Evolutionary conservation across 805 yeast genomes (phyloP).

Genomic region (Wickerhamiella brachini): DNA sequence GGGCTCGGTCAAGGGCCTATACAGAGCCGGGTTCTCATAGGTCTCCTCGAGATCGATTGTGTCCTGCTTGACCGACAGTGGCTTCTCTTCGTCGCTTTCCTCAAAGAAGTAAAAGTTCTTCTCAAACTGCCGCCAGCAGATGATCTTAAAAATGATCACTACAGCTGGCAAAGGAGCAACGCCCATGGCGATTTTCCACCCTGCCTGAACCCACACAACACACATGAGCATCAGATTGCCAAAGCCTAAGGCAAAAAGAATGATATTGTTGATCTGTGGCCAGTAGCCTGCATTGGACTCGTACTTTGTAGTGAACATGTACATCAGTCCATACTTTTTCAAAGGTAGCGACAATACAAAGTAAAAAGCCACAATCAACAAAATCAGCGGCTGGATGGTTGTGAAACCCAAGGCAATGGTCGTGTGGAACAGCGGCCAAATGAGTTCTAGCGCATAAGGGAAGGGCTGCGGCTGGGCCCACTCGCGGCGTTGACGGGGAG

Average conservation of each 20-base stretch:
- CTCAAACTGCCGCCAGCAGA: slow-evolving; percentile 9
- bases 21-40: slow-evolving; percentile 14
- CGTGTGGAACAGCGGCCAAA: slow-evolving; percentile 23
- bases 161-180: slow-evolving; percentile 21
- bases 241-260: slow-evolving; percentile 23
- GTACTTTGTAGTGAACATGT: slow-evolving; percentile 25
- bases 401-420: slow-evolving; percentile 27
- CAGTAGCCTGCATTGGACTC: slow-evolving; percentile 28
- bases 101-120: slow-evolving; percentile 10
- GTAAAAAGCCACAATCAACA: slow-evolving; percentile 22
- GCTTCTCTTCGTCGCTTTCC: slow-evolving; percentile 1
- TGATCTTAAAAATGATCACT: slow-evolving; percentile 21
- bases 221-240: slow-evolving; percentile 27
- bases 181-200: slow-evolving; percentile 23
- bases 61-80: background rate
- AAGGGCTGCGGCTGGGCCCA: slow-evolving; percentile 25
- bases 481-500: slow-evolving; percentile 23
- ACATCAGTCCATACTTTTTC: slow-evolving; percentile 25
- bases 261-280: slow-evolving; percentile 24
- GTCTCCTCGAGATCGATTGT: slow-evolving; percentile 4
- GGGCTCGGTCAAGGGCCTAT: slow-evolving; percentile 5
- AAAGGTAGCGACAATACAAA: slow-evolving; percentile 21
- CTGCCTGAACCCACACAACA: slow-evolving; percentile 27
- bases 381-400: slow-evolving; percentile 26
- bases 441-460: slow-evolving; percentile 23